Conservation (phyloP, 495 filamentous ascomycete genomes). For the Podospora tetraspora region DNA sequence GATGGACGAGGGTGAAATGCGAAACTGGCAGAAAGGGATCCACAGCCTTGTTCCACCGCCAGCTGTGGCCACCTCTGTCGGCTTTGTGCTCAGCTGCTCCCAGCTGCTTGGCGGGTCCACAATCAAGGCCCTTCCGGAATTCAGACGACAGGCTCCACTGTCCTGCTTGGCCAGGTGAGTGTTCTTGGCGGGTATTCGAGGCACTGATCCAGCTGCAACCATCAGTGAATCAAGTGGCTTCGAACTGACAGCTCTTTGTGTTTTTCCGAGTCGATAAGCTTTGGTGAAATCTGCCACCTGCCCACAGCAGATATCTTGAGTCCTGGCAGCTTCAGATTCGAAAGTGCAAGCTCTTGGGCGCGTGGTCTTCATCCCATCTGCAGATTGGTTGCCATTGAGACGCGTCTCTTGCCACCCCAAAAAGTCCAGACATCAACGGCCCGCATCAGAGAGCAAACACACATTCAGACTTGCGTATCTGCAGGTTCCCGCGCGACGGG, state of each 20-base stretch:
- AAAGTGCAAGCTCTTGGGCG: neutral
- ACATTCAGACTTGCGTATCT: neutral
- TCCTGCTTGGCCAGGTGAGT: neutral
- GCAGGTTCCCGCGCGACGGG: constrained; percentile 1
- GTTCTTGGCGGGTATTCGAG: neutral
- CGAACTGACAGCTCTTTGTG: neutral
- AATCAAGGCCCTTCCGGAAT: neutral
- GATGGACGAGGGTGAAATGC: constrained; percentile 24
- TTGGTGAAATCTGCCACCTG: neutral
- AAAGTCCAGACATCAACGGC: neutral
- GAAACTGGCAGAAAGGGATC: constrained; percentile 27
- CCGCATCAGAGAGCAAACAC: neutral
- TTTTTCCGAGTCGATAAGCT: neutral
- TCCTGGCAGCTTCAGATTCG: neutral
- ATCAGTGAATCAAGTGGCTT: neutral
- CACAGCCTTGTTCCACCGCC: constrained; percentile 19
- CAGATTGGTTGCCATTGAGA: neutral
- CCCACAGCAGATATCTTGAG: neutral
- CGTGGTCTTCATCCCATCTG: neutral
- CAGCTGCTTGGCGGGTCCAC: neutral
- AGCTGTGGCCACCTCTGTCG: neutral
- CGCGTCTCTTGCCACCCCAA: neutral
- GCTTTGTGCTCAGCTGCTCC: neutral
- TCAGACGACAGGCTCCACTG: neutral
- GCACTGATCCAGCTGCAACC: no score